Conservation (phyloP, 495 filamentous ascomycete species). For the Choiromyces venosus region DNA sequence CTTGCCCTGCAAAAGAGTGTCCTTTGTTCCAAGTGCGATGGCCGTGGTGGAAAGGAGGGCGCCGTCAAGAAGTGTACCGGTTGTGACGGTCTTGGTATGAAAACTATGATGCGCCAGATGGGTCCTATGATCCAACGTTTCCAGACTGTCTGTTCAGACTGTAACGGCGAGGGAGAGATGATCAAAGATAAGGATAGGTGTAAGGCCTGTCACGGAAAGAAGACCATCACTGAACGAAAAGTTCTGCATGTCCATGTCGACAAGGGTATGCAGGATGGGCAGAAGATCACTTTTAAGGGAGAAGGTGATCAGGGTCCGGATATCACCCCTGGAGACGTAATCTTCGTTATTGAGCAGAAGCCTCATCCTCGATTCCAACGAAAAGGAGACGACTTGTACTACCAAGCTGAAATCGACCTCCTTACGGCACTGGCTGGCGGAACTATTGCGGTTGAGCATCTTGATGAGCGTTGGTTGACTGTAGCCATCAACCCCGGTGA, state of each 20-base stretch:
- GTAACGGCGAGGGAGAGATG: conserved; percentile 91
- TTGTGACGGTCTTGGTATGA: conserved; percentile 93
- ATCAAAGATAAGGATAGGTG: conserved; percentile 94
- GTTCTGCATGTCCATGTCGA: conserved; percentile 98
- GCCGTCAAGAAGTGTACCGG: conserved; percentile 84
- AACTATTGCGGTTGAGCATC: conserved; percentile 82
- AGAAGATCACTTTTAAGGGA: conserved; percentile 91
- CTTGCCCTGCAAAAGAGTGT: conserved; percentile 95
- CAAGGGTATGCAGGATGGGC: conserved; percentile 83
- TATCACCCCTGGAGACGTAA: conserved; percentile 85
- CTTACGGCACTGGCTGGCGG: conserved; percentile 92
- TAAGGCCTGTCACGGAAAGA: conserved; percentile 92
- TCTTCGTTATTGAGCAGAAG: conserved; percentile 98
- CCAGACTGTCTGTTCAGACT: conserved; percentile 98
- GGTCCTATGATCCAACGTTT: conserved; percentile 99
- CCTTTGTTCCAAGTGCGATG: conserved; percentile 91
- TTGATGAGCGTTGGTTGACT: conserved; percentile 93
- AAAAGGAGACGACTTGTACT: conserved; percentile 94
- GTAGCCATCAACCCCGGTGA: conserved; percentile 88
- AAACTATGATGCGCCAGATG: conserved; percentile 99
- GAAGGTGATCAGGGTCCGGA: conserved; percentile 97
- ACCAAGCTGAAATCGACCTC: conserved; percentile 90
- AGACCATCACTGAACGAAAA: conserved; percentile 94
- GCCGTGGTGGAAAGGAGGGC: conserved; percentile 94
- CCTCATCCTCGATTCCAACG: conserved; percentile 90